Conservation (phyloP, 345 rosid genomes). For the Brassica cretica region DNA sequence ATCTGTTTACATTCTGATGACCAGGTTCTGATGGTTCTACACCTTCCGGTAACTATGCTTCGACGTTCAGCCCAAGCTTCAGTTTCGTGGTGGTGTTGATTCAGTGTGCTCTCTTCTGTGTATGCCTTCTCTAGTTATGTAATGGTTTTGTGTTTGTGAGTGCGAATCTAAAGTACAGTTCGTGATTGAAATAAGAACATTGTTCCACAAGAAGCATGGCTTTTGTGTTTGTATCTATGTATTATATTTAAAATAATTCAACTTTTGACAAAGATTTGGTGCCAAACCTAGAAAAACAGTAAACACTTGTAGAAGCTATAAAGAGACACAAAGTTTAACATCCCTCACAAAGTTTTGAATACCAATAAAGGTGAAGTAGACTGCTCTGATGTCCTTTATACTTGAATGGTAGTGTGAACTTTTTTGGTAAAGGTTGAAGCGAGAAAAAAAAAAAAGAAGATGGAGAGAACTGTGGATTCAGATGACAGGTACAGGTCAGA, state of each 20-base stretch:
- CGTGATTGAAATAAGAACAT: slow-evolving; percentile 22
- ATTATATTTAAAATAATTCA: not conserved
- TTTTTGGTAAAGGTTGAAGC: not conserved
- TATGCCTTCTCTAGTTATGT: slow-evolving; percentile 36
- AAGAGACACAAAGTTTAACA: not conserved
- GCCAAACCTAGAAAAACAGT: not conserved
- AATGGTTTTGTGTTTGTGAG: slow-evolving; percentile 3
- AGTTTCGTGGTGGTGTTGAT: slow-evolving; percentile 30
- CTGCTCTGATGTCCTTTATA: not conserved
- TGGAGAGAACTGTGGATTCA: too few relatives aligned
- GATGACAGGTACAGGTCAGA: too few relatives aligned
- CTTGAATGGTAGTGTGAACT: not conserved
- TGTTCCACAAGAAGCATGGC: slow-evolving; percentile 20
- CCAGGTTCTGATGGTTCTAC: slow-evolving; percentile 37
- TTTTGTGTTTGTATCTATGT: not conserved
- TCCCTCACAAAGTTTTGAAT: not conserved
- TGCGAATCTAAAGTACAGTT: slow-evolving; percentile 33
- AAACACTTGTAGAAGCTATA: not conserved
- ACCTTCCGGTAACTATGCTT: slow-evolving; percentile 33
- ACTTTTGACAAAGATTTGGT: not conserved
- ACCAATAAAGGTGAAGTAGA: not conserved
- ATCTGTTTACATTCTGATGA: slow-evolving; percentile 8
- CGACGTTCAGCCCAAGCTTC: slow-evolving; percentile 41
- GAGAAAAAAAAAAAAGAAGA: too few relatives aligned
- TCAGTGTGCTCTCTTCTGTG: slow-evolving; percentile 42